Base-by-base conservation (phyloP, 495 filamentous ascomycete genomes). In the Penicillium salamii region DNA sequence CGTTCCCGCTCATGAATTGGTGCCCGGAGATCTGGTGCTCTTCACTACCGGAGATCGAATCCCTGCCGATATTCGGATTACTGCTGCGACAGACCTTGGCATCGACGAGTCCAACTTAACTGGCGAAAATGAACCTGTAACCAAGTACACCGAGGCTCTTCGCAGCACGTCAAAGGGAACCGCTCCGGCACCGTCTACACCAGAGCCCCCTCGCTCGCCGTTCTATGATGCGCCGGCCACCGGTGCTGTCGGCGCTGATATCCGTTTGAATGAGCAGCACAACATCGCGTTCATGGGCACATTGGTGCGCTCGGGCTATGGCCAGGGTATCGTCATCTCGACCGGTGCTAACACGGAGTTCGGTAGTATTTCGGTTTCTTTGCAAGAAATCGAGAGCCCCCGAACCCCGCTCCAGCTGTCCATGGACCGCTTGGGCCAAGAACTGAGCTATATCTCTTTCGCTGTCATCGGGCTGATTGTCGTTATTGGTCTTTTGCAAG, bases 231-330 rank as follows among this genome's bases (percentile, higher is more conserved):
- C 79, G 17, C 72, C 80, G 2, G 83, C 81, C 11, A 76, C 71
- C 37, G 84, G 82, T 6, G 77, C 83, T 21, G 81, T 84, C 28
- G 83, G 83, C 28, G 77, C 78, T 21, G 83, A 87, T 60, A 77
- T 88, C 35, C 70, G 78, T 13, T 69, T 89, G 52, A 79, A 80
- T 66, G 74, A 90, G 62, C 75, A 84, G 62, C 74, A 79, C 42
- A 96, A 96, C 57, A 91, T 99, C 62, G 93, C 92, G 5, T 97
- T 96, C 64, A 97, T 97, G 95, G 93, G 93, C 4, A 99, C 93
- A 5, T 69, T 99, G 47, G 95, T 99, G 5, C 90, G 91, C 38
- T 95, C 89, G 7, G 93, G 93, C n/a, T 85, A 99, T 55, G 93
- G 93, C 1, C 90, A 95, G 62, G 93, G 93, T 28, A 83, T 99